Percentiles rank a stretch among this genome's conserved stretches.
These are phyloP conservation scores for Dipteronia sinensis DNA, from an alignment of 345 rosid genomes.

Conservation along the genomic window DNA sequence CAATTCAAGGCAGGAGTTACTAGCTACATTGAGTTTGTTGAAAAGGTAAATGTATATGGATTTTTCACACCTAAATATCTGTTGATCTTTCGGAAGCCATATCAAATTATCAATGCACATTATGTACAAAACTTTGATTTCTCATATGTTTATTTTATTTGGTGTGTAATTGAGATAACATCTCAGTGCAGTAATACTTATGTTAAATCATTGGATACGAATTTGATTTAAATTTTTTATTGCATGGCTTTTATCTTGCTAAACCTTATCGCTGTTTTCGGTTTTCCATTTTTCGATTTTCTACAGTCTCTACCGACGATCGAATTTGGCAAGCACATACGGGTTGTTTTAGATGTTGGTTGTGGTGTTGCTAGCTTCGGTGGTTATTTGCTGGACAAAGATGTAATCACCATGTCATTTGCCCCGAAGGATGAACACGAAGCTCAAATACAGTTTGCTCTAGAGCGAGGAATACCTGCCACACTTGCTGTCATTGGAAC, in stretches of 20 bases:
- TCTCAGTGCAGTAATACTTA: background rate
- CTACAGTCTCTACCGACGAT: slow-evolving; percentile 66
- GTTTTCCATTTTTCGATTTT: background rate
- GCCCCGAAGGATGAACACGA: slow-evolving; percentile 99
- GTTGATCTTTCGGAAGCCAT: too few relatives aligned
- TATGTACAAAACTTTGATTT: background rate
- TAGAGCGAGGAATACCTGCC: slow-evolving; percentile 95
- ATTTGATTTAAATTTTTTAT: background rate
- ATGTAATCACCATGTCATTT: slow-evolving; percentile 88
- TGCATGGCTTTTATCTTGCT: background rate
- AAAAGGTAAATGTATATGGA: slow-evolving; percentile 43
- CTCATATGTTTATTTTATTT: too few relatives aligned
- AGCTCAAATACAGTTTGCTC: slow-evolving; percentile 96
- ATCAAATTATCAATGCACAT: background rate
- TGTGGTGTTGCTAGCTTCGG: slow-evolving; percentile 97
- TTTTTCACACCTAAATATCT: too few relatives aligned
- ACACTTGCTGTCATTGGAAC: slow-evolving; percentile 88
- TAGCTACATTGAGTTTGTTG: slow-evolving; percentile 60
- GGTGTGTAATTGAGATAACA: background rate
- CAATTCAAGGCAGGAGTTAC: slow-evolving; percentile 86
- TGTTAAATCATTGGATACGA: background rate
- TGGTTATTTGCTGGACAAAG: slow-evolving; percentile 71
- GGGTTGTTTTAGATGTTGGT: slow-evolving; percentile 86
- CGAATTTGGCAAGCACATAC: slow-evolving; percentile 67
- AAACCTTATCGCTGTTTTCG: background rate